A percentile compares a stretch with the other conserved stretches of the same genome.
Evolutionary conservation across 495 filamentous ascomycete genomes (phyloP).

Genomic region (Mycothermus thermophilus): DNA sequence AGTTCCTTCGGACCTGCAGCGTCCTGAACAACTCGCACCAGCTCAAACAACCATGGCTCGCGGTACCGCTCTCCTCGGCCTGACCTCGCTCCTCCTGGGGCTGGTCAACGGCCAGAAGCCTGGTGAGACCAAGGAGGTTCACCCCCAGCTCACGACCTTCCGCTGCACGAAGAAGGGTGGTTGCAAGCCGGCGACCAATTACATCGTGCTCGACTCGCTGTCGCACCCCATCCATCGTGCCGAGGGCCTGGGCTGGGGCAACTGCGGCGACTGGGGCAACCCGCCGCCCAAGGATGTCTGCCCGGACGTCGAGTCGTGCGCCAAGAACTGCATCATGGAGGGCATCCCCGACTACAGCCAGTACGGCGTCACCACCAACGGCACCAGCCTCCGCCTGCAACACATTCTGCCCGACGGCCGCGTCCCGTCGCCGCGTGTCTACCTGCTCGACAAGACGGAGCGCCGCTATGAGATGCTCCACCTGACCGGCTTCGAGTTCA

Average conservation of each 20-base stretch:
- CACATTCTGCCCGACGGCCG: conserved; percentile 14
- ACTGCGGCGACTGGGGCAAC: conserved; percentile 39
- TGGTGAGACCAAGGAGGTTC: conserved; percentile 20
- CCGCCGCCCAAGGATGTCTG: conserved; percentile 26
- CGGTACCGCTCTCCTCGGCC: conserved; percentile 6
- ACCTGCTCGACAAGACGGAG: conserved; percentile 40
- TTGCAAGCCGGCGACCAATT: conserved; percentile 38
- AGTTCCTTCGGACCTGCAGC: background rate
- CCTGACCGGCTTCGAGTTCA: conserved; percentile 44
- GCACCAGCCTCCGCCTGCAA: conserved; percentile 37
- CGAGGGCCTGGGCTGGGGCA: conserved; percentile 4
- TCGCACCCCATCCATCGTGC: conserved; percentile 15
- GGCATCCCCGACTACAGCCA: conserved; percentile 32
- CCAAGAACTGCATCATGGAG: conserved; percentile 38
- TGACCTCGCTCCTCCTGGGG: conserved; percentile 9
- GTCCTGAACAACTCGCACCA: background rate
- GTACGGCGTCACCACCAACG: conserved; percentile 33
- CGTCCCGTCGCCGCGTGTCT: conserved; percentile 40
- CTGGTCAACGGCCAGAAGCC: conserved; percentile 12
- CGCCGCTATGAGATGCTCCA: conserved; percentile 46
- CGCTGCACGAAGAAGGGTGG: conserved; percentile 38
- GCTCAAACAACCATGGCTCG: conserved; percentile 9
- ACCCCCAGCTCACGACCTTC: conserved; percentile 44
- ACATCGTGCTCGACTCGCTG: conserved; percentile 45
- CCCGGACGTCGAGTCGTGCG: conserved; percentile 32